These are phyloP conservation scores for Aphanoascus verrucosus DNA, from an alignment of 2,329 filamentous ascomycete species.

Conservation along the genomic window DNA sequence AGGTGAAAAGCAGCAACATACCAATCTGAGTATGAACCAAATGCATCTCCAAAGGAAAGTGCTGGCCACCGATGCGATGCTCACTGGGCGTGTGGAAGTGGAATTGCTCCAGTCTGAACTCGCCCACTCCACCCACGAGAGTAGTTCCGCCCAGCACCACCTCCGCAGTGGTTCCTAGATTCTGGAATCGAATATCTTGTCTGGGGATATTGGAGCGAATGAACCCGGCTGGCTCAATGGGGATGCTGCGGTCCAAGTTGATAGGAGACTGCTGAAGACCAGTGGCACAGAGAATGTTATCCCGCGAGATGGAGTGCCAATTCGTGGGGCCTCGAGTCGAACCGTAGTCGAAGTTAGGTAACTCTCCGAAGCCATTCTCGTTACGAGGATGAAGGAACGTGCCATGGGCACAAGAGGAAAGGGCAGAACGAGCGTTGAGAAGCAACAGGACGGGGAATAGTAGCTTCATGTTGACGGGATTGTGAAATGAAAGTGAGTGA, in stretches of 20 bases:
- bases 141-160: conserved; percentile 45
- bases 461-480: conserved; percentile 2
- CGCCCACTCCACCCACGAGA: conserved; percentile 26
- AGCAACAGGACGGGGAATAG: conserved; percentile 2
- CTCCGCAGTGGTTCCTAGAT: conserved; percentile 39
- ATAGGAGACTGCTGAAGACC: conserved; percentile 49
- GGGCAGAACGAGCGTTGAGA: conserved; percentile 15
- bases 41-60: conserved; percentile 46
- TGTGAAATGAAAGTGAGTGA: not conserved
- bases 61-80: conserved; percentile 43
- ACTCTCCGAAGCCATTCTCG: conserved; percentile 26
- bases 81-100: conserved; percentile 53
- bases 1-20: not conserved
- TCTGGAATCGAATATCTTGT: conserved; percentile 32
- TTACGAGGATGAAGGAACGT: conserved; percentile 27
- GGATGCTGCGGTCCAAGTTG: conserved; percentile 33
- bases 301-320: conserved; percentile 40
- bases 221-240: conserved; percentile 15
- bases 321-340: conserved; percentile 41
- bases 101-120: conserved; percentile 44
- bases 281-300: conserved; percentile 40
- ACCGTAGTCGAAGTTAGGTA: conserved; percentile 35
- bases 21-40: conserved; percentile 36
- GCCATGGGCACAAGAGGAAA: conserved; percentile 35
- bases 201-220: conserved; percentile 20